A percentile compares a stretch with the other conserved stretches of the same genome.
Conservation (phyloP, 306 rosid species). For the Cucurbita maxima region DNA sequence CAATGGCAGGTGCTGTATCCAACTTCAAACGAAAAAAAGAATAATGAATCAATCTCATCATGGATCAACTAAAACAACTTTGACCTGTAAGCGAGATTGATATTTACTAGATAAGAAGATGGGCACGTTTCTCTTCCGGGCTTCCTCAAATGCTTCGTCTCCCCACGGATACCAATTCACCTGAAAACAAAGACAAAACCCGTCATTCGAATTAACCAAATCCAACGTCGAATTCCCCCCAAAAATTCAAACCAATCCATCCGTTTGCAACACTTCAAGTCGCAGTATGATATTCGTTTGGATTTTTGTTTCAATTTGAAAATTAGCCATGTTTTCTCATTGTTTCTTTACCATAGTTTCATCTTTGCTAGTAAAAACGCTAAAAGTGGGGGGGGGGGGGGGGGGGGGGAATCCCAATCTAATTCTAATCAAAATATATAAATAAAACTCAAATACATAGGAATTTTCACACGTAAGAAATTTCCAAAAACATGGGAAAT, state of each 20-base stretch:
- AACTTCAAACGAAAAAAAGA: constrained; percentile 29
- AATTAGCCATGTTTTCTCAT: too few relatives aligned
- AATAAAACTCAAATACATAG: too few relatives aligned
- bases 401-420: too few relatives aligned
- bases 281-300: too few relatives aligned
- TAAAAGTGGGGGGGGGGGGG: too few relatives aligned
- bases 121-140: constrained; percentile 61
- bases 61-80: neutral
- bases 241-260: neutral
- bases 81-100: neutral
- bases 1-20: constrained; percentile 98
- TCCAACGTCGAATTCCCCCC: neutral
- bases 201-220: neutral
- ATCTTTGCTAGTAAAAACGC: too few relatives aligned
- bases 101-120: constrained; percentile 80
- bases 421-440: too few relatives aligned
- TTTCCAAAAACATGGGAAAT: too few relatives aligned
- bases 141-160: constrained; percentile 81
- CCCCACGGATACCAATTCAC: constrained; percentile 99
- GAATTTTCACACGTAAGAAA: too few relatives aligned
- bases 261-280: neutral
- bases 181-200: constrained; percentile 11
- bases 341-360: too few relatives aligned
- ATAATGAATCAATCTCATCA: neutral
- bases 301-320: too few relatives aligned